Evolutionary conservation across 306 rosid genomes (phyloP).

Genomic region (Trichosanthes cucumerina): DNA sequence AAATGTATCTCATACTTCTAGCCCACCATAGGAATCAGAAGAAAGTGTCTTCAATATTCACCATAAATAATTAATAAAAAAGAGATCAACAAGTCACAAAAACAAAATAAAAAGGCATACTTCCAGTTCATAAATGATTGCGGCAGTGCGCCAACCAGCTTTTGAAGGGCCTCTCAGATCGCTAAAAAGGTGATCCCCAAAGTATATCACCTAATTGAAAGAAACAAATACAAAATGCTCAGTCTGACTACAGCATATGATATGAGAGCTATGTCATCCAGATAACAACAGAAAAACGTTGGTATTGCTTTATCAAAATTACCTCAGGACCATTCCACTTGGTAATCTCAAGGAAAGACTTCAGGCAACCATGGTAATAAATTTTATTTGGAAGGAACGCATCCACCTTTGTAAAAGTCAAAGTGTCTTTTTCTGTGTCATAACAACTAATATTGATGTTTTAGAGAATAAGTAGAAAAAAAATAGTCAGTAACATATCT

Average conservation of each 20-base stretch:
- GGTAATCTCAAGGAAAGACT: conserved; percentile 83
- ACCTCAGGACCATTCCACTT: conserved; percentile 99
- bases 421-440: conserved; percentile 62
- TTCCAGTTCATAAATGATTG: conserved; percentile 87
- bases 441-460: conserved; percentile 55
- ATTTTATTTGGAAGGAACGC: conserved; percentile 62
- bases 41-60: neutral
- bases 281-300: neutral
- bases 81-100: conserved; percentile 5
- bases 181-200: conserved; percentile 94
- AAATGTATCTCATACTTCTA: no score
- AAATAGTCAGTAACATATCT: conserved; percentile 11
- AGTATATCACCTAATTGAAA: conserved; percentile 75
- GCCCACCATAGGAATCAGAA: neutral
- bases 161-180: conserved; percentile 95
- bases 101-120: conserved; percentile 22
- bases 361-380: conserved; percentile 88
- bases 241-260: conserved; percentile 2
- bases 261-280: neutral
- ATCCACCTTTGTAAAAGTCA: conserved; percentile 85
- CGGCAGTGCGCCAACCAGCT: conserved; percentile 99
- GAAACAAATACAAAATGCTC: neutral
- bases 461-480: conserved; percentile 12
- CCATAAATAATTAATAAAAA: neutral
- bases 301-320: conserved; percentile 10